Evolutionary conservation across 768 basidiomycete species (phyloP).

Genomic region (Sporobolomyces roseus): DNA sequence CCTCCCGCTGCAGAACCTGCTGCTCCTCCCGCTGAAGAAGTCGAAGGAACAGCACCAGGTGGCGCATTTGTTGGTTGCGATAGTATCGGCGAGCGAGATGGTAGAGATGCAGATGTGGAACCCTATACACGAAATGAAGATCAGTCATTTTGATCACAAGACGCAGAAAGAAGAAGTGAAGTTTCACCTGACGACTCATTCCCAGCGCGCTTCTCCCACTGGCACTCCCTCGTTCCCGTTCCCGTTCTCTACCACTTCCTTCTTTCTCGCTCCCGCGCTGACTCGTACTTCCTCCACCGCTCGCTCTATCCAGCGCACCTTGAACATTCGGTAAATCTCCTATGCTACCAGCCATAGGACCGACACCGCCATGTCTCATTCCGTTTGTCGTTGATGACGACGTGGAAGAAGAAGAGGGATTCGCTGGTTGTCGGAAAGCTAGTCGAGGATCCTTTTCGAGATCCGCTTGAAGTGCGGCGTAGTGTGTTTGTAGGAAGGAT

Average conservation of each 20-base stretch:
- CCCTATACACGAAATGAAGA: not conserved
- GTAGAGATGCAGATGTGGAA: slow-evolving; percentile 1
- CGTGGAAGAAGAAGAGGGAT: slow-evolving; percentile 4
- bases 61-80: not conserved
- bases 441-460: slow-evolving; percentile 83
- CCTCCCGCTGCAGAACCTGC: slow-evolving; percentile 20
- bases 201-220: slow-evolving; percentile 12
- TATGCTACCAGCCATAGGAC: slow-evolving; percentile 81
- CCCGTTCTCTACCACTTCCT: not conserved
- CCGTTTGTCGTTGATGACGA: slow-evolving; percentile 58
- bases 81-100: not conserved
- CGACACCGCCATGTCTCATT: slow-evolving; percentile 61
- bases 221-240: not conserved
- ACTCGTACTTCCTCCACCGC: not conserved
- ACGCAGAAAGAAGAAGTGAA: too few relatives aligned
- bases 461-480: slow-evolving; percentile 86
- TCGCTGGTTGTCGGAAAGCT: slow-evolving; percentile 61
- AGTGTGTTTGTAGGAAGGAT: slow-evolving; percentile 81
- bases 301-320: slow-evolving; percentile 54
- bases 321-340: slow-evolving; percentile 84
- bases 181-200: slow-evolving; percentile 23
- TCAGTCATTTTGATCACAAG: too few relatives aligned
- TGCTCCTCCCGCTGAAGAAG: not conserved
- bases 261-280: not conserved
- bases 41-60: not conserved